These are phyloP conservation scores for Heterobasidion irregulare DNA, from an alignment of 1,284 basidiomycete genomes.

Conservation along the genomic window DNA sequence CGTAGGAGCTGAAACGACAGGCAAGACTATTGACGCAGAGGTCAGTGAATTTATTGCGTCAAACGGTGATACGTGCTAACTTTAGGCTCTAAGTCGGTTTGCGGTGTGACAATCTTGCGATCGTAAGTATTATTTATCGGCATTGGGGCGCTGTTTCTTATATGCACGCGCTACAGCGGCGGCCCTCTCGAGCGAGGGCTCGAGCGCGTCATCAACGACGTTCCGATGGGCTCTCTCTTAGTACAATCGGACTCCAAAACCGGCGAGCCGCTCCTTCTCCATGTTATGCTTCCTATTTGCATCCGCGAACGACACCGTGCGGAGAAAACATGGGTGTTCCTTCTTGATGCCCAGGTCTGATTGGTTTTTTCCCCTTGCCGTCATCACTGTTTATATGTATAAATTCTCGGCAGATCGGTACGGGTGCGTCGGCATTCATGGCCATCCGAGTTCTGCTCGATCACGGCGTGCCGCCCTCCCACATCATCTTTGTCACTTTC, in stretches of 20 bases:
- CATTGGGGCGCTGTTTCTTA: constrained; percentile 4
- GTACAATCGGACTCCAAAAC: constrained; percentile 83
- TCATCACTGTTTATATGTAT: neutral
- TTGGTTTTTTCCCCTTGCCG: neutral
- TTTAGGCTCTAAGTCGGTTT: constrained; percentile 42
- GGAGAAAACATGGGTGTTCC: constrained; percentile 70
- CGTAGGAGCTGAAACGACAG: constrained; percentile 44
- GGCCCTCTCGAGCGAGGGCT: constrained; percentile 90
- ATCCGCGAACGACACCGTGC: constrained; percentile 63
- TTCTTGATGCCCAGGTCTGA: constrained; percentile 84
- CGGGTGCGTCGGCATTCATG: constrained; percentile 94
- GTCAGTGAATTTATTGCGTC: constrained; percentile 21
- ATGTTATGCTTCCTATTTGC: constrained; percentile 69
- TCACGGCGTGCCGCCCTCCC: constrained; percentile 82
- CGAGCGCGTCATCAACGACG: constrained; percentile 80
- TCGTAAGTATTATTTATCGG: constrained; percentile 41
- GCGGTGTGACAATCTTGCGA: constrained; percentile 79
- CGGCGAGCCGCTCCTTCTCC: constrained; percentile 85
- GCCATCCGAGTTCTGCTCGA: constrained; percentile 92
- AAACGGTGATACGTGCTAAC: neutral
- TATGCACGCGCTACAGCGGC: constrained; percentile 40
- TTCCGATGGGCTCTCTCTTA: constrained; percentile 81
- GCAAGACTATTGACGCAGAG: constrained; percentile 55
- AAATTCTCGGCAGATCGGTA: constrained; percentile 63
- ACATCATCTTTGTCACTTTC: constrained; percentile 85